A percentile compares a stretch with the other conserved stretches of the same genome.
phyloP scores from a whole-genome alignment of 495 filamentous ascomycete species.

The Penicillium macrosclerotiorum region DNA sequence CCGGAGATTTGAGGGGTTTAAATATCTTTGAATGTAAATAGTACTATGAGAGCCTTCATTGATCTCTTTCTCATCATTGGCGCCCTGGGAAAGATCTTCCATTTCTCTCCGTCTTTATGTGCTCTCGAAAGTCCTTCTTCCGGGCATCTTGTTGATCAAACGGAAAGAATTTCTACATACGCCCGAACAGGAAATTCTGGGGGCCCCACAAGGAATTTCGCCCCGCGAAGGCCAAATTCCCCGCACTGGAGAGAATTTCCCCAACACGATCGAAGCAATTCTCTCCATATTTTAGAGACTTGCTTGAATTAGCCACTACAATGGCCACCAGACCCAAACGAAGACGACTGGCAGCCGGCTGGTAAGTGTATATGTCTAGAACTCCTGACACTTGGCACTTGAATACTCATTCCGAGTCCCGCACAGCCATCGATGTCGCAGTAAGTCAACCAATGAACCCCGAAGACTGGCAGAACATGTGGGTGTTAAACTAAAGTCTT shows the following conservation, averaged over 20 bases:
- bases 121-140: background rate
- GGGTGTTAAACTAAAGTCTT: background rate
- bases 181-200: constrained; percentile 7
- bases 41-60: background rate
- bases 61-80: background rate
- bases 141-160: background rate
- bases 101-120: background rate
- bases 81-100: constrained; percentile 5
- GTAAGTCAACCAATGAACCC: constrained; percentile 9
- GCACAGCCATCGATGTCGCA: constrained; percentile 19
- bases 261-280: constrained; percentile 4
- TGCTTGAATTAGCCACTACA: background rate
- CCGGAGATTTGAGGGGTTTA: no score
- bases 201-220: background rate
- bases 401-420: background rate
- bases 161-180: constrained; percentile 22
- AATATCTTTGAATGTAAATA: no score
- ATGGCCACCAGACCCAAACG: constrained; percentile 3
- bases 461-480: background rate
- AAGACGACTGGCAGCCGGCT: constrained; percentile 12
- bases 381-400: constrained; percentile 13
- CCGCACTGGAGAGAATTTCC: constrained; percentile 13
- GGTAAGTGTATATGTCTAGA: constrained; percentile 9
- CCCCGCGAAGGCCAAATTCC: background rate
- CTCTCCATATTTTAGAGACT: constrained; percentile 4